Base-by-base conservation (phyloP, 441 rosid species). In the Jatropha multifida region DNA sequence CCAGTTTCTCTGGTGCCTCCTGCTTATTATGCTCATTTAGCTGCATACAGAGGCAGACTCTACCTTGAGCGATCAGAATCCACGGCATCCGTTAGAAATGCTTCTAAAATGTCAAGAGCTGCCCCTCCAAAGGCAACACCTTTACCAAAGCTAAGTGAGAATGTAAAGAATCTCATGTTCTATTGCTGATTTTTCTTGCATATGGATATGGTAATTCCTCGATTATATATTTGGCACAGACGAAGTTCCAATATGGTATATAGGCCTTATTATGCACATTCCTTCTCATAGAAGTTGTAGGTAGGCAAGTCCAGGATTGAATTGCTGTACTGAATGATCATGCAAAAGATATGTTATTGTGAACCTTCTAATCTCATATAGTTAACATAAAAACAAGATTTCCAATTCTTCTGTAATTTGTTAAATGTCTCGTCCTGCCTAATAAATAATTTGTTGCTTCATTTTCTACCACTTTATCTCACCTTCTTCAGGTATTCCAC, bases 1-100 rank as follows among this genome's bases (percentile, higher is more conserved):
- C 87, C 94, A 4, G 89, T 88, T 52, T 95, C 99, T 0, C 75
- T 93, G 71, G 94, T 90, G 65, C 97, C 96, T 62, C 97, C 97
- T 4, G 97, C 89, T 2, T 91, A 91, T 74, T 90, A 91, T 78
- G 97, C 94, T 26, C 94, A 87, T 82, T 78, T 91, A 54, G 91
- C 91, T 41, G 97, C 97, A 18, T 87, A 83, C 60, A 86, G 97
- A n/a, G 97, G 92, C 42, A 81, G 93, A 18, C 87, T 83, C 64
- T 91, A 90, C 78, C 72, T 91, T 0, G 90, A 87, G 42, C 83
- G 97, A 52, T 86, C 96, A 0, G 96, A 90, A 68, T 68, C 81
- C n/a, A 61, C 49, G 48, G 74, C 83, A 72, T 83, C 80, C 17
- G 60, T 41, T 65, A 85, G 82, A 5, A 88, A 87, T 8, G 23